phyloP scores from a whole-genome alignment of 306 rosid species.

The Medicago ruthenica region DNA sequence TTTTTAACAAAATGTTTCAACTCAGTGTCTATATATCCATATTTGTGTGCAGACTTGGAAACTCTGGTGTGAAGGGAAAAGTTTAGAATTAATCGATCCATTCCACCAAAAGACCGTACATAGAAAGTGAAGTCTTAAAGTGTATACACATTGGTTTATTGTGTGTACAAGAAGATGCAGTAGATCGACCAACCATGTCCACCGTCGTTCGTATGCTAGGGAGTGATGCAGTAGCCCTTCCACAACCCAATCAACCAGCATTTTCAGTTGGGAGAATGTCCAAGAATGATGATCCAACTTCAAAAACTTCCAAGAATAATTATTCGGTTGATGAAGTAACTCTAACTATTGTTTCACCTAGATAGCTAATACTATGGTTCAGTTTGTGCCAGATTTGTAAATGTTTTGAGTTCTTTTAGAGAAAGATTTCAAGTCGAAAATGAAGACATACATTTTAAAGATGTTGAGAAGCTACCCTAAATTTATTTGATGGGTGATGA shows the following conservation, averaged over 20 bases:
- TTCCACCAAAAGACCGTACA: constrained; percentile 21
- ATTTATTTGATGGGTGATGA: not conserved
- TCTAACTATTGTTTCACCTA: not conserved
- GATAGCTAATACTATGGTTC: constrained; percentile 8
- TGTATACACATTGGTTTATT: constrained; percentile 58
- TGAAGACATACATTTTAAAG: no score
- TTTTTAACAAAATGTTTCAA: not conserved
- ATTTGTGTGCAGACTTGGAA: constrained; percentile 52
- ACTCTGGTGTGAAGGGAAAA: constrained; percentile 53
- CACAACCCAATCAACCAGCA: constrained; percentile 50
- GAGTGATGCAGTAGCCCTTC: constrained; percentile 43
- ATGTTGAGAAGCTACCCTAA: not conserved
- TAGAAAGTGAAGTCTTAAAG: constrained; percentile 32
- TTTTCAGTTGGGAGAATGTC: constrained; percentile 37
- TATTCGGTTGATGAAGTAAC: constrained; percentile 41
- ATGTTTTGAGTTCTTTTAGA: not conserved
- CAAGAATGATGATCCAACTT: constrained; percentile 2
- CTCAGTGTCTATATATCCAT: not conserved
- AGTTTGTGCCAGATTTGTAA: not conserved
- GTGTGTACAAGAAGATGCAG: constrained; percentile 59
- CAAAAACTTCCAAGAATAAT: constrained; percentile 26
- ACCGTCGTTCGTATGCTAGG: constrained; percentile 45
- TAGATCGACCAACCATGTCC: constrained; percentile 54
- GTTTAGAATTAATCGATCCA: constrained; percentile 52
- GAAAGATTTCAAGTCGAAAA: not conserved